phyloP scores from a whole-genome alignment of 805 yeast species.

The Lipomyces mesembrius region DNA sequence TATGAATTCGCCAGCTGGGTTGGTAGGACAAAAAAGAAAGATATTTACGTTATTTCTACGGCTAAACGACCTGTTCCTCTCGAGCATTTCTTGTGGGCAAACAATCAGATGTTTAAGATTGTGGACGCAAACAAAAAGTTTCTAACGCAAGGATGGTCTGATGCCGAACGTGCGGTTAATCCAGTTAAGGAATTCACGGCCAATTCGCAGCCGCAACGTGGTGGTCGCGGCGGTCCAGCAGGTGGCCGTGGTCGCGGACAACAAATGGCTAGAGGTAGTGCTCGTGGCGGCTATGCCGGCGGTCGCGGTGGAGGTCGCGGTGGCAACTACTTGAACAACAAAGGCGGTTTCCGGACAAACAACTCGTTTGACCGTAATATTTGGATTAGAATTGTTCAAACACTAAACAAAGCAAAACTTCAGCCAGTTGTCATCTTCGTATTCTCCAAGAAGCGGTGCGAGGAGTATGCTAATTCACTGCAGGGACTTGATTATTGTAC shows the following conservation, averaged over 20 bases:
- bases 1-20: constrained; percentile 98
- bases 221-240: constrained; percentile 46
- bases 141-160: constrained; percentile 54
- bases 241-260: constrained; percentile 43
- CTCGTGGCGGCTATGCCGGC: constrained; percentile 46
- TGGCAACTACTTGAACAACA: constrained; percentile 40
- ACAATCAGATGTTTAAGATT: constrained; percentile 69
- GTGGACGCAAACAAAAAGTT: constrained; percentile 77
- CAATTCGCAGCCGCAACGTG: constrained; percentile 37
- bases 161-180: constrained; percentile 44
- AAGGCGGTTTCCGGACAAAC: constrained; percentile 49
- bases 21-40: constrained; percentile 94
- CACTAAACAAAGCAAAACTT: constrained; percentile 66
- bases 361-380: constrained; percentile 80
- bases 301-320: constrained; percentile 50
- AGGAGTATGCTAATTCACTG: constrained; percentile 84
- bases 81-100: constrained; percentile 85
- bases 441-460: constrained; percentile 90
- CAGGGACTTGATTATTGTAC: constrained; percentile 76
- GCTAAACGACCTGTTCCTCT: constrained; percentile 96
- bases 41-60: constrained; percentile 93
- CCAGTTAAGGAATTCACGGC: constrained; percentile 43
- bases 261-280: constrained; percentile 42
- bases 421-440: constrained; percentile 93
- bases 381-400: constrained; percentile 75